phyloP scores from a whole-genome alignment of 2,329 filamentous ascomycete genomes.

The Lecanicillium sp. region DNA sequence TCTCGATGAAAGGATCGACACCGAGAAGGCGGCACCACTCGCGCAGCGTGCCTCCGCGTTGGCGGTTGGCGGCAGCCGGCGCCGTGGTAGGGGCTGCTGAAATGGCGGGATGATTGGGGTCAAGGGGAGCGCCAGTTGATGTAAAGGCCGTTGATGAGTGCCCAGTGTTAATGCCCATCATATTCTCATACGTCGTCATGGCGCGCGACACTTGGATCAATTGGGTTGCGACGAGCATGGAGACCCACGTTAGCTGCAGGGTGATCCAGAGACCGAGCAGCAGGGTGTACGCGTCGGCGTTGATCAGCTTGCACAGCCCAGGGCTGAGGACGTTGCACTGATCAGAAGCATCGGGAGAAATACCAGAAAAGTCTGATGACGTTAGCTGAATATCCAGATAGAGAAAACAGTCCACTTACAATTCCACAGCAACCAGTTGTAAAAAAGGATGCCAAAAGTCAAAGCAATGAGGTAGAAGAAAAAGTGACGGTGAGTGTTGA shows the following conservation, averaged over 20 bases:
- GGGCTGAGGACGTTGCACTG: slow-evolving; percentile 72
- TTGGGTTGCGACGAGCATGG: slow-evolving; percentile 95
- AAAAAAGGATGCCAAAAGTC: slow-evolving; percentile 65
- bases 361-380: slow-evolving; percentile 53
- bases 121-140: slow-evolving; percentile 68
- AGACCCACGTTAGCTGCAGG: slow-evolving; percentile 88
- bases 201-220: slow-evolving; percentile 87
- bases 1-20: slow-evolving; percentile 89
- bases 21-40: slow-evolving; percentile 82
- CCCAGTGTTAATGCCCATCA: slow-evolving; percentile 67
- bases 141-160: slow-evolving; percentile 66
- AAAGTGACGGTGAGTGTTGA: slow-evolving; percentile 96
- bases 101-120: slow-evolving; percentile 58
- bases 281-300: slow-evolving; percentile 78
- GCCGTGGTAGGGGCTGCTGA: slow-evolving; percentile 44
- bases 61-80: slow-evolving; percentile 41
- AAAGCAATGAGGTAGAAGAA: slow-evolving; percentile 80
- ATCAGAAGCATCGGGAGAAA: slow-evolving; percentile 47
- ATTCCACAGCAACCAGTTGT: slow-evolving; percentile 65
- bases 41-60: slow-evolving; percentile 59
- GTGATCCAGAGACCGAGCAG: slow-evolving; percentile 72
- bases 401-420: slow-evolving; percentile 45
- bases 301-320: slow-evolving; percentile 66
- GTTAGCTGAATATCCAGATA: neutral
- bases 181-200: slow-evolving; percentile 95